phyloP scores from a whole-genome alignment of 441 rosid species.

The Populus hybrid region DNA sequence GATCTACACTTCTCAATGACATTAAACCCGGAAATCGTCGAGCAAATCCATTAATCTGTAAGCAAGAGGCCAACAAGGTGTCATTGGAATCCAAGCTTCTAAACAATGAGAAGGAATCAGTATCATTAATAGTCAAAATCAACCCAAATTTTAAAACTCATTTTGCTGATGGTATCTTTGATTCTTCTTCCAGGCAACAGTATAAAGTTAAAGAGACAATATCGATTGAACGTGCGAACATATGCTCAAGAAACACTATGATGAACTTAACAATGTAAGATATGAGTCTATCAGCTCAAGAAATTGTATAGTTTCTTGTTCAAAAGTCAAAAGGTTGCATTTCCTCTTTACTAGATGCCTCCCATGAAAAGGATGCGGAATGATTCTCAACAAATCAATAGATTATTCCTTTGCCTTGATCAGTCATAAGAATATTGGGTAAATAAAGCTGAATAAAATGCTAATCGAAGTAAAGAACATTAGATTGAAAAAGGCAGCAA shows the following conservation, averaged over 20 bases:
- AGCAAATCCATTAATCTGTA: slow-evolving; percentile 75
- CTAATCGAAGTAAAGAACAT: slow-evolving; percentile 5
- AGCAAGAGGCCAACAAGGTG: slow-evolving; percentile 20
- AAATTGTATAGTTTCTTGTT: slow-evolving; percentile 20
- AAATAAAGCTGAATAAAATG: neutral
- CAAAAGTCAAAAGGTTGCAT: slow-evolving; percentile 36
- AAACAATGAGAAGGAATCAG: slow-evolving; percentile 11
- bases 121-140: slow-evolving; percentile 5
- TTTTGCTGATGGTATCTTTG: slow-evolving; percentile 1
- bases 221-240: slow-evolving; percentile 12
- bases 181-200: slow-evolving; percentile 21
- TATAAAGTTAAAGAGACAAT: slow-evolving; percentile 9
- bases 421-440: slow-evolving; percentile 4
- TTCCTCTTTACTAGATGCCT: slow-evolving; percentile 43
- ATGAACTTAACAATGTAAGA: slow-evolving; percentile 8
- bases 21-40: slow-evolving; percentile 68
- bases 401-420: neutral
- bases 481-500: neutral
- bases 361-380: slow-evolving; percentile 20
- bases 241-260: slow-evolving; percentile 19
- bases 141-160: neutral
- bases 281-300: slow-evolving; percentile 14
- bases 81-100: slow-evolving; percentile 20
- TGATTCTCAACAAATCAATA: slow-evolving; percentile 28
- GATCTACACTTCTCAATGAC: slow-evolving; percentile 92